These are phyloP conservation scores for Microbotryomycetes sp. DNA, from an alignment of 1,284 basidiomycete species.

Conservation along the genomic window DNA sequence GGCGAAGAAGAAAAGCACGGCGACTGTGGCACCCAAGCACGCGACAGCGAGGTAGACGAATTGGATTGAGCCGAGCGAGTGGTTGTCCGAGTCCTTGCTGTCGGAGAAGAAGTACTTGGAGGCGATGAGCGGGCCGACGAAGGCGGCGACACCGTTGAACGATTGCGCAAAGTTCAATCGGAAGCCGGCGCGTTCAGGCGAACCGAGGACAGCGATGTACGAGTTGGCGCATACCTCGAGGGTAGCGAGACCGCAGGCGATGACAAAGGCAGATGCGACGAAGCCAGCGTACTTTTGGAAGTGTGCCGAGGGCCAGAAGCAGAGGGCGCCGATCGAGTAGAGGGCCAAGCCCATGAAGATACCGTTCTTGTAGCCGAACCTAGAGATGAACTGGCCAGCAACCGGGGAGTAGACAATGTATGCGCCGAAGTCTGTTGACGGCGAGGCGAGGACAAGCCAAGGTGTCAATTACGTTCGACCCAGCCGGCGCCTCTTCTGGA, in stretches of 20 bases:
- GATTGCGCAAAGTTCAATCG: conserved; percentile 74
- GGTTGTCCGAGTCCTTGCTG: conserved; percentile 50
- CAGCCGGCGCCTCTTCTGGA: too few relatives aligned
- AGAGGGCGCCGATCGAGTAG: conserved; percentile 64
- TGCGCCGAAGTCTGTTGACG: conserved; percentile 63
- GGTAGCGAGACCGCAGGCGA: conserved; percentile 62
- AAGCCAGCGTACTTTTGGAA: conserved; percentile 54
- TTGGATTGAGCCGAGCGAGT: conserved; percentile 61
- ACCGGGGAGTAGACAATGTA: conserved; percentile 39
- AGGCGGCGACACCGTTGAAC: conserved; percentile 70
- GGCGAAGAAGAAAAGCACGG: conserved; percentile 64
- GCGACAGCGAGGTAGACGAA: conserved; percentile 74
- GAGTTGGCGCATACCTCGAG: conserved; percentile 56
- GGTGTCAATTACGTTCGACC: too few relatives aligned
- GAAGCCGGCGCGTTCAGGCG: conserved; percentile 62
- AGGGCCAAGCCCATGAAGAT: conserved; percentile 56
- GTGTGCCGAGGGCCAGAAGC: conserved; percentile 73
- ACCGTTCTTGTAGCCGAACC: conserved; percentile 45
- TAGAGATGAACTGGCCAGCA: conserved; percentile 42
- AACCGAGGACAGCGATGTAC: conserved; percentile 61
- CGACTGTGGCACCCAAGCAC: conserved; percentile 55
- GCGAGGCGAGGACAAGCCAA: too few relatives aligned
- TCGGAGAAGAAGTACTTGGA: conserved; percentile 57
- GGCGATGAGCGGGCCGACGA: conserved; percentile 71
- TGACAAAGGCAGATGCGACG: conserved; percentile 48